Conservation (phyloP, 2,329 filamentous ascomycete genomes). For the Cladophialophora exuberans region DNA sequence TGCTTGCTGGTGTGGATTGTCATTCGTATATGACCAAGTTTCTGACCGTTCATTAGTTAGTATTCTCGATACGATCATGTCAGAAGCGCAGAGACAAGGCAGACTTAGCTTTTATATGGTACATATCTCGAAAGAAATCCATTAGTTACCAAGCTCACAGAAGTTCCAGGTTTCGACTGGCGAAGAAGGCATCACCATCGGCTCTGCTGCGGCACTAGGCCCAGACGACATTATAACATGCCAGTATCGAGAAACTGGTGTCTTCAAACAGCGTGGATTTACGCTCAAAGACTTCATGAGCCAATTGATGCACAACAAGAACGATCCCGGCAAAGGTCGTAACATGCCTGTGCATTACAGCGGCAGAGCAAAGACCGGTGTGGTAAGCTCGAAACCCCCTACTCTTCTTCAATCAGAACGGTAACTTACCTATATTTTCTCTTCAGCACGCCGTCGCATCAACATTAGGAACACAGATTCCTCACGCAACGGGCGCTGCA, state of each 20-base stretch:
- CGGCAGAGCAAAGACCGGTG: constrained; percentile 70
- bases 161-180: constrained; percentile 63
- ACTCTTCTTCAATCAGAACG: too few relatives aligned
- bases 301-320: constrained; percentile 84
- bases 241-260: constrained; percentile 90
- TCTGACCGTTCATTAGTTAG: constrained; percentile 55
- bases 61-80: constrained; percentile 97
- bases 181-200: constrained; percentile 91
- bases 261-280: constrained; percentile 87
- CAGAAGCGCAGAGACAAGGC: constrained; percentile 94
- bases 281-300: constrained; percentile 88
- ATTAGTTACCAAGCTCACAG: neutral
- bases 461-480: constrained; percentile 83
- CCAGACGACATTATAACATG: constrained; percentile 85
- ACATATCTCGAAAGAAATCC: neutral
- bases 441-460: constrained; percentile 77
- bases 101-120: constrained; percentile 95
- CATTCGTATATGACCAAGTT: neutral
- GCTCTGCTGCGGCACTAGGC: constrained; percentile 79
- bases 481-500: constrained; percentile 82
- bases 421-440: neutral
- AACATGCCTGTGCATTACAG: constrained; percentile 99
- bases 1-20: neutral
- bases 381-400: constrained; percentile 9
- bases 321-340: constrained; percentile 77